phyloP scores from a whole-genome alignment of 352 stramenopile species.

The Nothophytophthora sp. region DNA sequence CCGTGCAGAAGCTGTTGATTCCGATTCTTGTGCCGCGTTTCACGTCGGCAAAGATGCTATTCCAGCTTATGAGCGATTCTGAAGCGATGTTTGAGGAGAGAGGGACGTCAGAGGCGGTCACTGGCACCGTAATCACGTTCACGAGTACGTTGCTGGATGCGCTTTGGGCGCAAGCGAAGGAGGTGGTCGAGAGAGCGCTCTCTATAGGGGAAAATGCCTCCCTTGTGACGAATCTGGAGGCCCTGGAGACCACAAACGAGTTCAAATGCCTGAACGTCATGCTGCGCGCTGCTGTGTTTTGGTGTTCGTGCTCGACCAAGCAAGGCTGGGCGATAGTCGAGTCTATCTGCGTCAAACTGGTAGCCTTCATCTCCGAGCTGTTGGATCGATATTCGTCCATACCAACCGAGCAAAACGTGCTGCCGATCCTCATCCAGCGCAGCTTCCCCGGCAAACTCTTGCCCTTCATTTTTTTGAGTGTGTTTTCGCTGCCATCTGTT shows the following conservation, averaged over 20 bases:
- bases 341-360: constrained; percentile 48
- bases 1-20: constrained; percentile 64
- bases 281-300: constrained; percentile 71
- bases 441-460: constrained; percentile 75
- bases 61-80: constrained; percentile 74
- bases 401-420: constrained; percentile 8
- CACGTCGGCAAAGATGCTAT: constrained; percentile 83
- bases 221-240: constrained; percentile 29
- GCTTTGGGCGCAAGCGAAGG: constrained; percentile 42
- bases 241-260: constrained; percentile 53
- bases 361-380: constrained; percentile 44
- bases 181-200: constrained; percentile 12
- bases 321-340: constrained; percentile 65
- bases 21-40: constrained; percentile 87
- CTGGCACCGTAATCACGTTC: constrained; percentile 41
- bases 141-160: constrained; percentile 58
- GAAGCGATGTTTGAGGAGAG: constrained; percentile 17
- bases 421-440: constrained; percentile 46
- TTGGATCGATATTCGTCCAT: constrained; percentile 30
- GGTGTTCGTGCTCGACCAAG: constrained; percentile 53
- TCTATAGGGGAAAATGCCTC: constrained; percentile 7
- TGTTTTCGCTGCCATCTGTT: constrained; percentile 64
- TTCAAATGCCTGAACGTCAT: constrained; percentile 86
- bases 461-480: constrained; percentile 71
- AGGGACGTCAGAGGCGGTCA: constrained; percentile 13